Conservation (phyloP, 805 yeast genomes). For the Saccharomycopsis lassenensis region DNA sequence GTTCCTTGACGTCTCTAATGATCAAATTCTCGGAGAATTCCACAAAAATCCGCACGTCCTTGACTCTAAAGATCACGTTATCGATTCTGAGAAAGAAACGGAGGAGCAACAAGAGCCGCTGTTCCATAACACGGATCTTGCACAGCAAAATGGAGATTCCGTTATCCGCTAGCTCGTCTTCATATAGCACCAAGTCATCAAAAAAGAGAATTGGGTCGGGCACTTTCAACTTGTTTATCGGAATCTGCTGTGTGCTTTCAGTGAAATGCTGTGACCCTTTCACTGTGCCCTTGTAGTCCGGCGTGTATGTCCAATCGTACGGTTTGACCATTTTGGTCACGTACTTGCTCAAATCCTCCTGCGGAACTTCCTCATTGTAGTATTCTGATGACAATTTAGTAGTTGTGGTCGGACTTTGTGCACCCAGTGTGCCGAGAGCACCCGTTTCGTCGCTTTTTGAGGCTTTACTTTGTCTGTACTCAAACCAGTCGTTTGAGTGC, state of each 20-base stretch:
- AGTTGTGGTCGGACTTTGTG: conserved; percentile 11
- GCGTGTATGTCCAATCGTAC: conserved; percentile 92
- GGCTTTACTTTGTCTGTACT: conserved; percentile 26
- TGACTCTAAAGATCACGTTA: conserved; percentile 70
- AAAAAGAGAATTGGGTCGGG: conserved; percentile 83
- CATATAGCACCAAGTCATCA: conserved; percentile 81
- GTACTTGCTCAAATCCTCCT: conserved; percentile 25
- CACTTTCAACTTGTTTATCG: conserved; percentile 53
- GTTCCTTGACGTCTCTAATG: conserved; percentile 68
- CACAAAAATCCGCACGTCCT: conserved; percentile 76
- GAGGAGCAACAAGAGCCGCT: conserved; percentile 59
- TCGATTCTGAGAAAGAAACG: conserved; percentile 84
- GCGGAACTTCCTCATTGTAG: conserved; percentile 21
- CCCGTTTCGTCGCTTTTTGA: conserved; percentile 19
- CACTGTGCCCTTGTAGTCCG: conserved; percentile 60
- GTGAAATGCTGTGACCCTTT: conserved; percentile 16
- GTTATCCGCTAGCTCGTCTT: conserved; percentile 94
- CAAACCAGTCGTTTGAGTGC: conserved; percentile 77
- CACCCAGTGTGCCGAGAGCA: conserved; percentile 22
- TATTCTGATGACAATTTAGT: conserved; percentile 10
- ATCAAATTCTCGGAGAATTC: conserved; percentile 58
- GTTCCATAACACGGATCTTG: conserved; percentile 83
- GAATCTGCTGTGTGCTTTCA: conserved; percentile 37
- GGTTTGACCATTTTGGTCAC: conserved; percentile 61
- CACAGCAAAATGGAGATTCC: conserved; percentile 73